Percentiles rank a stretch among this genome's conserved stretches.
Conservation (phyloP, 306 rosid genomes). For the Arachis hypogaea region DNA sequence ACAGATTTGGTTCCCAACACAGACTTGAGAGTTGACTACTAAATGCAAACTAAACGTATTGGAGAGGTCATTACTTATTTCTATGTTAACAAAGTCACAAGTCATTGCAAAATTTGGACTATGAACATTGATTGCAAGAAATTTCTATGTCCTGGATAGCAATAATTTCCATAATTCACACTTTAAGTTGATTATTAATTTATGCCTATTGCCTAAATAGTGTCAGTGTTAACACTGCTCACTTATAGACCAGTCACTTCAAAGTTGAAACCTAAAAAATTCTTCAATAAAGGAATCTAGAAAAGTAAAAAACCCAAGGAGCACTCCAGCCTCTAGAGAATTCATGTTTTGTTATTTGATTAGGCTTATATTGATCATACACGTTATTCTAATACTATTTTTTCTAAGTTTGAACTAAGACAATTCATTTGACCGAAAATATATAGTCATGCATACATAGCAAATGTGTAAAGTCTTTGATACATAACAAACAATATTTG, state of each 20-base stretch:
- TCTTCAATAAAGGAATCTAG: no score
- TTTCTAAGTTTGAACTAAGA: neutral
- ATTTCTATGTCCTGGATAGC: neutral
- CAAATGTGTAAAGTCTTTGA: no score
- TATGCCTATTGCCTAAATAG: neutral
- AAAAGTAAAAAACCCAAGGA: no score
- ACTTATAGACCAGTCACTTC: no score
- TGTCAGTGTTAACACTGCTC: neutral
- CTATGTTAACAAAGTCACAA: neutral
- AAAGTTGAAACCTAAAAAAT: no score
- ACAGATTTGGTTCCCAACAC: neutral
- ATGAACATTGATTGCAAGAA: slow-evolving; percentile 6
- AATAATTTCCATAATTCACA: no score
- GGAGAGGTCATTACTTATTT: neutral
- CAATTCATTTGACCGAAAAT: neutral
- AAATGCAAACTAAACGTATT: neutral
- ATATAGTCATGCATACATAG: no score
- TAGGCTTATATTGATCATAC: neutral
- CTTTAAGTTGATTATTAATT: no score
- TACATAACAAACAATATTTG: no score
- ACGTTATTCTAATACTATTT: neutral
- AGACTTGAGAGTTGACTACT: neutral
- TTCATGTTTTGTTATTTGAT: neutral
- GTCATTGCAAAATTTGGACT: slow-evolving; percentile 1
- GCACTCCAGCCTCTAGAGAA: no score